Conservation (phyloP, 257 asterid genomes). For the Solanum lignicaule region DNA sequence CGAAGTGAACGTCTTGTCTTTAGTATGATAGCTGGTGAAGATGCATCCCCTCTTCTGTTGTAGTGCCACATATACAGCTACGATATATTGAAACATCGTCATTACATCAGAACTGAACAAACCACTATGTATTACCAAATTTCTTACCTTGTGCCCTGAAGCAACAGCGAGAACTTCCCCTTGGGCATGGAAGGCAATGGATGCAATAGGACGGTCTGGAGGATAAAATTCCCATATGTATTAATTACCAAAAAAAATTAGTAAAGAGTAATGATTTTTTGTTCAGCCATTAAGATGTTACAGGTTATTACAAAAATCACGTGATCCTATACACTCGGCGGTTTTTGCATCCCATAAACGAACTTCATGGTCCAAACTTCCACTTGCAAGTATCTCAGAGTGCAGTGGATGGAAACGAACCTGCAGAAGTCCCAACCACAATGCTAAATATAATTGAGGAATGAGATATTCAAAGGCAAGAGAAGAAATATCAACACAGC, state of each 20-base stretch:
- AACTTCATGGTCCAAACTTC: conserved; percentile 98
- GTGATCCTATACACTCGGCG: conserved; percentile 86
- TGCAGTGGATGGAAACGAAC: conserved; percentile 91
- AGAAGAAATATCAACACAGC: conserved; percentile 11
- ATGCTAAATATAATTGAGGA: conserved; percentile 12
- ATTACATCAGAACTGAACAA: not conserved
- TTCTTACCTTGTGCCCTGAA: conserved; percentile 92
- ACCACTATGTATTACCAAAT: not conserved
- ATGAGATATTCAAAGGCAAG: not conserved
- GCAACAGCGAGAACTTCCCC: conserved; percentile 97
- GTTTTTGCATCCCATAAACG: conserved; percentile 85
- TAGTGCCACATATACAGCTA: conserved; percentile 97
- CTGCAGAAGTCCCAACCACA: conserved; percentile 35
- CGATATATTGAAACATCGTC: conserved; percentile 20
- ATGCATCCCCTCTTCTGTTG: conserved; percentile 67
- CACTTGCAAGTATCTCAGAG: conserved; percentile 87
- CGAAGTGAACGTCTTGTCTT: conserved; percentile 95
- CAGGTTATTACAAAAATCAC: conserved; percentile 73
- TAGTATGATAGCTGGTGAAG: conserved; percentile 71
- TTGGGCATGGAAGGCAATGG: conserved; percentile 94
- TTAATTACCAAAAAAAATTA: not conserved
- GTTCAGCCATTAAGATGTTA: conserved; percentile 1
- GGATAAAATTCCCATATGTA: conserved; percentile 4
- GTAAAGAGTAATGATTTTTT: not conserved
- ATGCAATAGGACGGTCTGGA: conserved; percentile 95